Percentiles rank a stretch among this genome's conserved stretches.
Conservation (phyloP, 1,284 basidiomycete species). For the Tranzscheliella williamsii region DNA sequence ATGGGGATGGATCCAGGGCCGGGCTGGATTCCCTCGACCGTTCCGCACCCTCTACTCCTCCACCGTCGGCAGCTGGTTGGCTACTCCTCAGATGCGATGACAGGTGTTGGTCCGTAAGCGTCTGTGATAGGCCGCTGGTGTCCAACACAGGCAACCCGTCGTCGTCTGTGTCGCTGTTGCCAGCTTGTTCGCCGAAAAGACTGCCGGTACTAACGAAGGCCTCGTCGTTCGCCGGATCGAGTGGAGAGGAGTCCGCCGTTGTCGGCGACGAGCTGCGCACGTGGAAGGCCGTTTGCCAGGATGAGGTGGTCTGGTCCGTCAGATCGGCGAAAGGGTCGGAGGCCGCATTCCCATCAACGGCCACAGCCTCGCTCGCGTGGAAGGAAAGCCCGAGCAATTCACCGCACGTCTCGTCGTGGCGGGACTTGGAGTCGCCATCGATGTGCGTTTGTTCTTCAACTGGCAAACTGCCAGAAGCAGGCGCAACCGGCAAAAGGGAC, state of each 20-base stretch:
- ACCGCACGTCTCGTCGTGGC: no score
- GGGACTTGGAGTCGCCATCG: no score
- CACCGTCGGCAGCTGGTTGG: background rate
- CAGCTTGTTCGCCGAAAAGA: no score
- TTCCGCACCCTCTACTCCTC: background rate
- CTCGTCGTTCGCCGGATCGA: no score
- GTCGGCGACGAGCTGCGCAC: no score
- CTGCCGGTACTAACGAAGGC: no score
- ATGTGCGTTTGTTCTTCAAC: no score
- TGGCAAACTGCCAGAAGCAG: no score
- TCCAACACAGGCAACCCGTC: slow-evolving; percentile 9
- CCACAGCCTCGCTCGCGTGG: no score
- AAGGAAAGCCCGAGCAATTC: no score
- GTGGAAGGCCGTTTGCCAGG: slow-evolving; percentile 32
- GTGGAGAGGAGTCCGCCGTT: no score
- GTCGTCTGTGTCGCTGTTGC: background rate
- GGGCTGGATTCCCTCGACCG: background rate
- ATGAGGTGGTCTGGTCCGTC: slow-evolving; percentile 21
- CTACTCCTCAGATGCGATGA: slow-evolving; percentile 2
- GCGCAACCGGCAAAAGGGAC: slow-evolving; percentile 4
- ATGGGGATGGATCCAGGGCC: background rate
- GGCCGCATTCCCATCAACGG: no score
- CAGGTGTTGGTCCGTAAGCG: slow-evolving; percentile 24
- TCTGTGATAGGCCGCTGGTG: slow-evolving; percentile 33
- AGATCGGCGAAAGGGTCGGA: slow-evolving; percentile 18